Evolutionary conservation across 1,284 basidiomycete genomes (phyloP).

Genomic region (Sphagnurus paluster): DNA sequence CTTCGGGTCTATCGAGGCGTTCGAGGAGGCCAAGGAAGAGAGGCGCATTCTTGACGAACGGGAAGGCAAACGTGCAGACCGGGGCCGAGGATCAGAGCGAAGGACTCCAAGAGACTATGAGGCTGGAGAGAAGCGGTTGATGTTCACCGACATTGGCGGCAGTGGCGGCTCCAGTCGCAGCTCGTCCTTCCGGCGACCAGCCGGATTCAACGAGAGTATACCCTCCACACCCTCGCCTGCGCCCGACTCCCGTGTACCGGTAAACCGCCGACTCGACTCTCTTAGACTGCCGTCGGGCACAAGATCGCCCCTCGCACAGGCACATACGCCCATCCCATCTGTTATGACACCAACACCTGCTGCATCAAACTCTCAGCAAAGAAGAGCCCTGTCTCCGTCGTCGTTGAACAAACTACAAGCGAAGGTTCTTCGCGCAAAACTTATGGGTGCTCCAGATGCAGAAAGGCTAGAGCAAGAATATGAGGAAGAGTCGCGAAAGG

Average conservation of each 20-base stretch:
- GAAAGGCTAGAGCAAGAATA: conserved; percentile 81
- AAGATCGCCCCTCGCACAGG: conserved; percentile 49
- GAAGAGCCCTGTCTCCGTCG: conserved; percentile 62
- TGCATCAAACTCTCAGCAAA: conserved; percentile 31
- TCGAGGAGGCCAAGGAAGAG: conserved; percentile 88
- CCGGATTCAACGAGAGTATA: conserved; percentile 51
- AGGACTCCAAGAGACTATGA: conserved; percentile 32
- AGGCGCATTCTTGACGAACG: conserved; percentile 82
- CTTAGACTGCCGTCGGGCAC: conserved; percentile 53
- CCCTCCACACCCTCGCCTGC: conserved; percentile 61
- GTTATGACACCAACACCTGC: conserved; percentile 77
- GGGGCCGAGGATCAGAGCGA: conserved; percentile 37
- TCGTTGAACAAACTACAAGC: conserved; percentile 94
- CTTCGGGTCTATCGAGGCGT: conserved; percentile 83
- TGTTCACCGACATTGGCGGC: conserved; percentile 64
- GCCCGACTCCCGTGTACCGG: conserved; percentile 34
- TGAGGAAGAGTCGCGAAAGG: conserved; percentile 60
- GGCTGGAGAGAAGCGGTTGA: conserved; percentile 57
- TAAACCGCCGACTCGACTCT: conserved; percentile 55
- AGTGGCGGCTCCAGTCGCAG: conserved; percentile 74
- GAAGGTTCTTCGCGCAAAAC: conserved; percentile 87
- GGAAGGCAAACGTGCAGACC: conserved; percentile 51
- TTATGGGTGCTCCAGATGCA: conserved; percentile 77
- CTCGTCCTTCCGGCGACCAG: conserved; percentile 79
- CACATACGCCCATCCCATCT: conserved; percentile 83